These are phyloP conservation scores for Brasenia schreberi DNA, from an alignment of 164 flowering plant species.

Conservation along the genomic window DNA sequence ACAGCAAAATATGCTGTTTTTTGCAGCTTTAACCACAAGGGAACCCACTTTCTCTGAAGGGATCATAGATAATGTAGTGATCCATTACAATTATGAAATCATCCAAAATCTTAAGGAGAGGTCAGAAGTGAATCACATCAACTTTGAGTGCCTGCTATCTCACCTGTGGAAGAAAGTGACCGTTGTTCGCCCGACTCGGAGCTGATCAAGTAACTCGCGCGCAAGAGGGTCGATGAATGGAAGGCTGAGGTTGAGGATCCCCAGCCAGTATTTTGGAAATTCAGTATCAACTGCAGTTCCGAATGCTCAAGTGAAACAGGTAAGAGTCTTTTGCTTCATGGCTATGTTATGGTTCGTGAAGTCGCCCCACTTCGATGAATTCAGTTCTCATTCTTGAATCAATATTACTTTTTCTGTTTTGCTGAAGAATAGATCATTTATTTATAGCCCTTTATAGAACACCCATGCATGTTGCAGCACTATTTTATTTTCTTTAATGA, in stretches of 20 bases:
- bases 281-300: slow-evolving; percentile 9
- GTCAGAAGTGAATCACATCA: neutral
- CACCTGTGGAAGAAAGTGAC: slow-evolving; percentile 9
- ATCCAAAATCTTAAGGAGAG: neutral
- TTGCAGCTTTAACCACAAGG: neutral
- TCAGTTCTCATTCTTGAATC: no score
- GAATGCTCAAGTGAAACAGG: slow-evolving; percentile 1
- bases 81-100: neutral
- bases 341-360: no score
- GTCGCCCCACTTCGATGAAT: no score
- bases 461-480: no score
- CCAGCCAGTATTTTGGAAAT: slow-evolving; percentile 9
- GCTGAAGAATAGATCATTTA: no score
- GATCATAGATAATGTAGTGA: neutral
- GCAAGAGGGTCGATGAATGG: slow-evolving; percentile 3
- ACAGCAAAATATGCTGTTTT: slow-evolving; percentile 1
- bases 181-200: neutral
- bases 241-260: slow-evolving; percentile 5
- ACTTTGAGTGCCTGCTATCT: slow-evolving; percentile 6
- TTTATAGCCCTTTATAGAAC: no score
- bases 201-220: neutral
- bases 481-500: no score
- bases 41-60: neutral
- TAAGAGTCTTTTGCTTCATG: no score
- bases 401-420: no score